Base-by-base conservation (phyloP, 2,329 filamentous ascomycete species). In the Epicoccum nigrum region DNA sequence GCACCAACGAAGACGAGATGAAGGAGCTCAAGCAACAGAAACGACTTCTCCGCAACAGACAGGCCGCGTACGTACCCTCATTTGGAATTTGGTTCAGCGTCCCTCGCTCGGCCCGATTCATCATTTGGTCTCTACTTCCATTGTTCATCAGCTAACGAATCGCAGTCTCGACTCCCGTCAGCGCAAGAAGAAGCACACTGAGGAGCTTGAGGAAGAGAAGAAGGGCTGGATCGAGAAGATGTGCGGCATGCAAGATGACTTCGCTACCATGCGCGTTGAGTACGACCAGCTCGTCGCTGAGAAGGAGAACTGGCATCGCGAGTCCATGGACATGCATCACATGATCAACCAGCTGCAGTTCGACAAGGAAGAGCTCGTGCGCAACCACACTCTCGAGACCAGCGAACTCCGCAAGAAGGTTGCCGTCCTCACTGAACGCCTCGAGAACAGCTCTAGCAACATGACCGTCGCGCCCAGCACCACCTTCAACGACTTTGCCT, bases 11-110 rank as follows among this genome's bases (percentile, higher is more conserved):
- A 68, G 86, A 94, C 60, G 88, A 96, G 79, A 89, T 96, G 79
- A 97, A 96, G 82, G 92, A 97, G 78, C 83, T 99, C 68, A 99
- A 99, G 84, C 92, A 96, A 74, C 94, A 97, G 76, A 97, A 97
- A 82, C 87, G 94, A 55, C 81, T 99, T 56, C 81, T 99, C 58
- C 85, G 94, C 69, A 99, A 99, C 77, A 86, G 94, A 68, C 93
- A 97, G 79, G 94, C 94, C 76, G 94, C 94, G 91, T 96, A 86
- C 69, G 79, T 77, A 61, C 62, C 51, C 44, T 58, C 58, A 48
- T 65, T 67, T 71, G 80, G 89, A 83, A 57, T 64, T 56, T 64
- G 63, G 61, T 56, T 55, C 53, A 65, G 62, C 61, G 58, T 59
- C 62, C 62, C 59, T 58, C 55, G 54, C 62, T 68, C 68, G 62